Evolutionary conservation across 768 basidiomycete genomes (phyloP), one percentile per base, ranked within the genome.

Genomic region (Candolleomyces aberdarensis): DNA sequence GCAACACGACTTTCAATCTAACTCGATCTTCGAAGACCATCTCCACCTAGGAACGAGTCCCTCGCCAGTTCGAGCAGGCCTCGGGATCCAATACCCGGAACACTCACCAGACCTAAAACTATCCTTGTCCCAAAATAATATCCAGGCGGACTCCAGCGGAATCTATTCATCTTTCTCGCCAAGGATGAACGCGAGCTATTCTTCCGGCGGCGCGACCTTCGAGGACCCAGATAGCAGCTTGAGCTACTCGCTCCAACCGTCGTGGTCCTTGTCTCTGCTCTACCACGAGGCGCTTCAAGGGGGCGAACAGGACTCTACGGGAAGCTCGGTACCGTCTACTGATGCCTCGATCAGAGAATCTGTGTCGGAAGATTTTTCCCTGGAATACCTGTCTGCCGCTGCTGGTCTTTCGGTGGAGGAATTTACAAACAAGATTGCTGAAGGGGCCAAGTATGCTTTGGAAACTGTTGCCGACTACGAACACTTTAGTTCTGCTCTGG

Each of bases 1-100:
- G 62, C 60, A 26, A 59, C 66, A 69, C 50, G 74, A 76, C 32
- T 76, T 74, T 59, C 76, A 77, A 61, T 76, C 78, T 41, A 79
- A 76, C 60, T 70, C 60, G 3, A 63, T 29, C 61, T 68, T 50
- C 65, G 70, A 49, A 55, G 55, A 44, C 50, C 58, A 31, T 48
- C 63, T n/a, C 50, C 60, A 44, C 53, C 40, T 49, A 50, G 62
- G 29, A 59, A 61, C 59, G 36, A 48, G 9, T 17, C 39, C 64
- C 32, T 19, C 50, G 14, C 62, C 62, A 17, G 57, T 69, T 51
- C 69, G 70, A 15, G 61, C 71, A 52, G 71, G 73, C 17, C 68
- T 76, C 43, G 75, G 75, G 8, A 72, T 76, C 55, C 60, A 61
- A 41, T 57, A 51, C 41, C 60, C 54, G 1, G 53, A 60, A 11